These are phyloP conservation scores for Akanthomyces lecanii DNA, from an alignment of 2,329 filamentous ascomycete genomes.

Conservation along the genomic window DNA sequence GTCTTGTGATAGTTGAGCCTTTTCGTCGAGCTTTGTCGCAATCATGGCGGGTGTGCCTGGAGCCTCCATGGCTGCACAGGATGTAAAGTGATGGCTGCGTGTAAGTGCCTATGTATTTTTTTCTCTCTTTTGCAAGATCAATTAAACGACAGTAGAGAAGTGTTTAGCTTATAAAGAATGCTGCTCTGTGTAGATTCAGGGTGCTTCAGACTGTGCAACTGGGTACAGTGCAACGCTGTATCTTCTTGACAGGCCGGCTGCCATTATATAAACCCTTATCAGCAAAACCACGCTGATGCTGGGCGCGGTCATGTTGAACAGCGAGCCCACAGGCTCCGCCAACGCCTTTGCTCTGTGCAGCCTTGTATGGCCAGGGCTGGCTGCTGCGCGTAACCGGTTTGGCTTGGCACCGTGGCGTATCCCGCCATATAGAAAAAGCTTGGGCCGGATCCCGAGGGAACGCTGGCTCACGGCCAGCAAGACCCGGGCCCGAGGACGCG, in stretches of 20 bases:
- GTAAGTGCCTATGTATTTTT: not conserved
- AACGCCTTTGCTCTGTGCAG: not conserved
- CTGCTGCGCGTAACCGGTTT: not conserved
- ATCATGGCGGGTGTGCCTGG: not conserved
- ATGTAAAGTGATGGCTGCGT: not conserved
- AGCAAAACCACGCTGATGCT: not conserved
- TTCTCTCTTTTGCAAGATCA: no score
- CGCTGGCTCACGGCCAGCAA: not conserved
- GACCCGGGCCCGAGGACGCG: not conserved
- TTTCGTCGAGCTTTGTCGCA: not conserved
- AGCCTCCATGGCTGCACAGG: constrained; percentile 6
- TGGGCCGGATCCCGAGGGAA: not conserved
- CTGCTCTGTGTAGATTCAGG: not conserved
- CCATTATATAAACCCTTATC: not conserved
- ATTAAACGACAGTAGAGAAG: not conserved
- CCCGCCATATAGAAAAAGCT: not conserved
- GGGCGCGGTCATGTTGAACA: not conserved
- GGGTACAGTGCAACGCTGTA: not conserved
- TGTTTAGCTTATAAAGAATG: not conserved
- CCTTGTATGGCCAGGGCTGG: not conserved
- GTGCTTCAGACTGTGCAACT: not conserved
- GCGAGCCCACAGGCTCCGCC: not conserved
- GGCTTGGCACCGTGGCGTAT: not conserved
- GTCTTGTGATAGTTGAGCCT: not conserved
- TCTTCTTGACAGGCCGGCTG: not conserved